Conservation (phyloP, 306 rosid genomes). For the Fagus sylvatica region DNA sequence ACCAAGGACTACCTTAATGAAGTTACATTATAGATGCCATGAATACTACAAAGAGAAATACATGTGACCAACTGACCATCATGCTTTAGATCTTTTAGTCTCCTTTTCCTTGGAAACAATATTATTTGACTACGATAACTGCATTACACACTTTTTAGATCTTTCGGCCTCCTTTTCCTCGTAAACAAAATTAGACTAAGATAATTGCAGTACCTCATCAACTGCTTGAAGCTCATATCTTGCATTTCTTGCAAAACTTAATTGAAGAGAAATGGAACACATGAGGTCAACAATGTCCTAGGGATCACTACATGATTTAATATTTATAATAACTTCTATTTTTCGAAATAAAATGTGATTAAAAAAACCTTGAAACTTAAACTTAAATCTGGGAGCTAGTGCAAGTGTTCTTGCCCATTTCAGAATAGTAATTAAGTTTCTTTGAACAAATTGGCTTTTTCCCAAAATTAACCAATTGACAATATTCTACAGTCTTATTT, state of each 20-base stretch:
- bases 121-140: not conserved
- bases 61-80: constrained; percentile 38
- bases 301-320: not conserved
- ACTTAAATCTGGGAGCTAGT: not conserved
- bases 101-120: not conserved
- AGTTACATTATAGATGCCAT: constrained; percentile 25
- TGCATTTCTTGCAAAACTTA: not conserved
- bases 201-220: not conserved
- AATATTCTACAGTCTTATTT: not conserved
- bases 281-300: not conserved
- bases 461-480: not conserved
- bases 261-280: not conserved
- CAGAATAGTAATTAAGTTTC: not conserved
- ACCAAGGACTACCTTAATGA: constrained; percentile 7
- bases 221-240: not conserved
- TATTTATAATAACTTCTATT: not conserved
- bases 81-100: constrained; percentile 5
- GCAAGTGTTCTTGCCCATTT: not conserved
- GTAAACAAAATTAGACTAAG: not conserved
- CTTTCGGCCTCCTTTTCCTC: not conserved
- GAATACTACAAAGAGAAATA: constrained; percentile 24
- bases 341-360: not conserved
- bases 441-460: not conserved
- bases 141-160: not conserved
- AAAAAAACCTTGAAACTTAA: not conserved